Evolutionary conservation across 352 stramenopile genomes (phyloP).

Genomic region (Plasmopara viticola): DNA sequence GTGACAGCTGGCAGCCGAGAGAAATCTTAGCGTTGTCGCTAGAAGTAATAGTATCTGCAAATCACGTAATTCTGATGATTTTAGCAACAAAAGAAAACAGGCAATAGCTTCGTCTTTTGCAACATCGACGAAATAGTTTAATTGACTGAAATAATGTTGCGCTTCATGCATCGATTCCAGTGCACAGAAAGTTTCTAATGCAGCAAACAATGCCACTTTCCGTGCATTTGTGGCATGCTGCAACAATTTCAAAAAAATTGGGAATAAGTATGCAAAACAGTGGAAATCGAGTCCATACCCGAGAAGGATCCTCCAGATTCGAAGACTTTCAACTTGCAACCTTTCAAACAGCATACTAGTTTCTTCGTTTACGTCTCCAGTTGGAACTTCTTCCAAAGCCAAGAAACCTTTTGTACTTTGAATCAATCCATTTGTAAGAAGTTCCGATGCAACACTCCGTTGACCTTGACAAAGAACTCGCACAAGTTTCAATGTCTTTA

Average conservation of each 20-base stretch:
- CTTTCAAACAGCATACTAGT: constrained; percentile 17
- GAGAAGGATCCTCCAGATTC: constrained; percentile 57
- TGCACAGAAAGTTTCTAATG: constrained; percentile 40
- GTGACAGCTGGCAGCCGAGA: constrained; percentile 28
- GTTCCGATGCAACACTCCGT: constrained; percentile 27
- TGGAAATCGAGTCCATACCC: constrained; percentile 64
- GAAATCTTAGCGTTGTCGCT: constrained; percentile 40
- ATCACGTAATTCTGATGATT: neutral
- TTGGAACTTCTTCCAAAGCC: constrained; percentile 29
- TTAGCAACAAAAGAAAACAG: constrained; percentile 7
- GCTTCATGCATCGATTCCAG: constrained; percentile 42
- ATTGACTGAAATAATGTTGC: constrained; percentile 57
- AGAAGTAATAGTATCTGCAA: constrained; percentile 18
- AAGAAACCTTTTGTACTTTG: constrained; percentile 57
- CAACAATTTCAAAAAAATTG: constrained; percentile 40
- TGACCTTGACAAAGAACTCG: constrained; percentile 44
- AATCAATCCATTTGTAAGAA: constrained; percentile 42
- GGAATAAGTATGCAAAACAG: constrained; percentile 62
- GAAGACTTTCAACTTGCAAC: constrained; percentile 51
- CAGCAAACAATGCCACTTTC: constrained; percentile 37
- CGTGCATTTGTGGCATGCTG: constrained; percentile 8
- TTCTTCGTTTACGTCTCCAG: constrained; percentile 13
- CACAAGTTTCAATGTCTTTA: constrained; percentile 40
- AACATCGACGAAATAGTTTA: constrained; percentile 42
- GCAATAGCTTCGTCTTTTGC: constrained; percentile 24